phyloP scores from a whole-genome alignment of 345 rosid genomes.

The Pistacia vera region DNA sequence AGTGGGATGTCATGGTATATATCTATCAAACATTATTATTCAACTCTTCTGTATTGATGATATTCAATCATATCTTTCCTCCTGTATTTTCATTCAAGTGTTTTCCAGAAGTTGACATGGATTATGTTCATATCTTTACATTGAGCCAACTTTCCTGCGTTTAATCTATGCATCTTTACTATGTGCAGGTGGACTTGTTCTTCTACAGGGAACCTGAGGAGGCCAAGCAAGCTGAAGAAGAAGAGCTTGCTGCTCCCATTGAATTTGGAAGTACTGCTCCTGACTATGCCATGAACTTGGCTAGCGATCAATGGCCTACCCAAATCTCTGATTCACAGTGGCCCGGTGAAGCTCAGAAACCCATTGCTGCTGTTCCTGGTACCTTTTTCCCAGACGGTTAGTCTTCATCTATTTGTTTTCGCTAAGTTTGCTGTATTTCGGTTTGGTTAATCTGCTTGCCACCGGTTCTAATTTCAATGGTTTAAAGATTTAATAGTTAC shows the following conservation, averaged over 20 bases:
- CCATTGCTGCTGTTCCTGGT: conserved; percentile 64
- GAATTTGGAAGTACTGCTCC: conserved; percentile 46
- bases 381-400: conserved; percentile 42
- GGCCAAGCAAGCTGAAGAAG: conserved; percentile 61
- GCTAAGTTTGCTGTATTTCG: neutral
- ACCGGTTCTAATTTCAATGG: no score
- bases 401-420: neutral
- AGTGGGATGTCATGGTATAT: conserved; percentile 87
- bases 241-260: conserved; percentile 47
- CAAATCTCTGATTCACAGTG: conserved; percentile 59
- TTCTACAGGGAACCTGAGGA: conserved; percentile 88
- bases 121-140: neutral
- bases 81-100: neutral
- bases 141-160: neutral
- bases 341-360: conserved; percentile 35
- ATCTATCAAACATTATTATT: no score
- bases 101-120: neutral
- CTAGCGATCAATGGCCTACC: conserved; percentile 58
- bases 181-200: conserved; percentile 66
- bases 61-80: neutral
- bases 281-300: conserved; percentile 30
- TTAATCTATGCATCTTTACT: neutral
- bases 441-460: neutral
- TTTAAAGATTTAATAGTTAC: neutral
- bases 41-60: neutral